Conservation (phyloP, 306 rosid genomes). For the Cucumis hystrix region DNA sequence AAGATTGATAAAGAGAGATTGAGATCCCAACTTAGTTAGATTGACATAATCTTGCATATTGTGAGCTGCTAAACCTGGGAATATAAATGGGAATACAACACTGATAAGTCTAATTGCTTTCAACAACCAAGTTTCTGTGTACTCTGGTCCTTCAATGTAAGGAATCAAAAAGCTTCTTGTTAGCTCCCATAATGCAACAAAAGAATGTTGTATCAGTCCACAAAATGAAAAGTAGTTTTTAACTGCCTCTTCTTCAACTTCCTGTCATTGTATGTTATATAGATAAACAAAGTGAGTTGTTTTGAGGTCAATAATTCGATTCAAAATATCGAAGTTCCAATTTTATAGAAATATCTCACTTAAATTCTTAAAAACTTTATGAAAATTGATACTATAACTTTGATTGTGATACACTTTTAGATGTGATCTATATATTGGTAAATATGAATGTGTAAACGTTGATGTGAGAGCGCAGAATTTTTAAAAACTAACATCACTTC, state of each 20-base stretch:
- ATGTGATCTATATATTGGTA: too few species aligned
- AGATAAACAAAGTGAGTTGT: background rate
- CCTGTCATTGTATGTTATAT: slow-evolving; percentile 18
- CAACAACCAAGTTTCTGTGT: slow-evolving; percentile 37
- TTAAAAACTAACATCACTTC: too few species aligned
- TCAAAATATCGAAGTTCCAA: too few species aligned
- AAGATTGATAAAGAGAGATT: background rate
- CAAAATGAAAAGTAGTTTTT: slow-evolving; percentile 41
- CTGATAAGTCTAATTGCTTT: slow-evolving; percentile 37
- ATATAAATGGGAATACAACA: slow-evolving; percentile 33
- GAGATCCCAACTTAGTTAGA: slow-evolving; percentile 37
- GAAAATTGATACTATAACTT: too few species aligned
- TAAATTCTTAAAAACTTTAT: too few species aligned
- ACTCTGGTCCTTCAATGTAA: slow-evolving; percentile 23
- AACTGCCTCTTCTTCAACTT: slow-evolving; percentile 52
- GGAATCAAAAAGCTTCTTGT: slow-evolving; percentile 55
- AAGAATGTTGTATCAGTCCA: slow-evolving; percentile 29
- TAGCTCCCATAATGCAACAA: slow-evolving; percentile 39
- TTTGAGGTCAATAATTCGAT: too few species aligned
- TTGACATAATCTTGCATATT: slow-evolving; percentile 65
- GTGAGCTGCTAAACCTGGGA: slow-evolving; percentile 56
- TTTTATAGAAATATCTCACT: too few species aligned
- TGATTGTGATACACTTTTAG: too few species aligned
- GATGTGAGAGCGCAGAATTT: too few species aligned
- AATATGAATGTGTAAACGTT: too few species aligned